phyloP scores from a whole-genome alignment of 1,139 yeast genomes.

The Zygotorulaspora mrakii region DNA sequence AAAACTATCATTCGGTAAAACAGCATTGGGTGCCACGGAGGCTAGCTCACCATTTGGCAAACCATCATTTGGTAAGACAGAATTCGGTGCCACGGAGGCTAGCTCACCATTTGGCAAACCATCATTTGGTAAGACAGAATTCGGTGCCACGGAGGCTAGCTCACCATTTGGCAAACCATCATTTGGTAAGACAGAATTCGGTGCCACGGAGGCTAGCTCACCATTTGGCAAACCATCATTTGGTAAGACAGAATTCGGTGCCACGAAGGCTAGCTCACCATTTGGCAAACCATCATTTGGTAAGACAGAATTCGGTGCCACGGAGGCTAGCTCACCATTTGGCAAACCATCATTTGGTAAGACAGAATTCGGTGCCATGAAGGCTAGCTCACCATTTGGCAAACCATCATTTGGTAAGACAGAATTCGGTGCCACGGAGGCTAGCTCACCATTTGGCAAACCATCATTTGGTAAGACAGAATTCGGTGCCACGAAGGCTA shows the following conservation, averaged over 20 bases:
- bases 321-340: constrained; percentile 12
- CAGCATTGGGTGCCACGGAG: constrained; percentile 1
- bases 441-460: neutral
- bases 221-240: constrained; percentile 3
- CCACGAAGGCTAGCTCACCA: too few relatives aligned
- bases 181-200: constrained; percentile 16
- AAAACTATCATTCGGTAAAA: constrained; percentile 9
- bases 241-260: constrained; percentile 6
- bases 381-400: constrained; percentile 14
- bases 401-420: constrained; percentile 16
- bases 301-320: constrained; percentile 11
- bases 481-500: too few relatives aligned
- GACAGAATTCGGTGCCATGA: too few relatives aligned
- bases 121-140: constrained; percentile 4
- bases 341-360: constrained; percentile 15
- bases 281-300: constrained; percentile 10
- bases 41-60: constrained; percentile 10
- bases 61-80: constrained; percentile 6
- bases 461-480: neutral
- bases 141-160: constrained; percentile 1
- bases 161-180: constrained; percentile 14
- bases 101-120: constrained; percentile 15
- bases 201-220: too few relatives aligned
- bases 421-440: constrained; percentile 1
- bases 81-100: too few relatives aligned